A percentile compares a stretch with the other conserved stretches of the same genome.
Evolutionary conservation across 169 alveolate species (phyloP).

Genomic region (Plasmodium knowlesi): DNA sequence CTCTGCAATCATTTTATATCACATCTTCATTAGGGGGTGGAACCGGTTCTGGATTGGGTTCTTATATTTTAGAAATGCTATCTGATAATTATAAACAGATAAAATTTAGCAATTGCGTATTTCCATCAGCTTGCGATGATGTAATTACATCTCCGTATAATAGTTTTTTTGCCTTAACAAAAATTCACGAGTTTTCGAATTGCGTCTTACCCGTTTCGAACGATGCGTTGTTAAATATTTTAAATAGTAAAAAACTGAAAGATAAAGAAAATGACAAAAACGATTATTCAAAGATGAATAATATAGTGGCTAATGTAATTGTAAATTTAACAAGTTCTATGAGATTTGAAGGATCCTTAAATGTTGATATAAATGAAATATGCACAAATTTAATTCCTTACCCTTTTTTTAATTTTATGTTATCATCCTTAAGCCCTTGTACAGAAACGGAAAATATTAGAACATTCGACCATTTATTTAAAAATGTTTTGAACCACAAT

Average conservation of each 20-base stretch:
- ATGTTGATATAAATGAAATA: conserved; percentile 95
- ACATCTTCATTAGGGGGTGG: conserved; percentile 98
- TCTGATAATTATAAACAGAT: conserved; percentile 91
- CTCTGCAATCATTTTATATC: conserved; percentile 95
- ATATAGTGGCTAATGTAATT: conserved; percentile 73
- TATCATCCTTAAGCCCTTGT: conserved; percentile 90
- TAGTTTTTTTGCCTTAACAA: conserved; percentile 90
- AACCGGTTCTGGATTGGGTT: conserved; percentile 99
- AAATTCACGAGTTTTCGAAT: conserved; percentile 91
- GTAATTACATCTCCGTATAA: conserved; percentile 95
- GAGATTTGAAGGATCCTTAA: conserved; percentile 95
- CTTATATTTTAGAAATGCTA: conserved; percentile 91
- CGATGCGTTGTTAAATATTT: conserved; percentile 82
- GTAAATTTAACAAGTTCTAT: conserved; percentile 92
- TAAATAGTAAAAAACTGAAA: conserved; percentile 64
- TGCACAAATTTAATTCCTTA: conserved; percentile 96
- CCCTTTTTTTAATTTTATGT: conserved; percentile 92
- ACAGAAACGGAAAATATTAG: conserved; percentile 67
- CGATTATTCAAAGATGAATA: conserved; percentile 74
- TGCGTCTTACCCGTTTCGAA: conserved; percentile 94
- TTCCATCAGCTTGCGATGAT: conserved; percentile 94
- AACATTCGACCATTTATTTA: conserved; percentile 58
- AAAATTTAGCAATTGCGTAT: conserved; percentile 89
- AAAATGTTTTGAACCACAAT: conserved; percentile 83
- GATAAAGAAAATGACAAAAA: conserved; percentile 53